Evolutionary conservation across 495 filamentous ascomycete genomes (phyloP).

Genomic region (Elasticomyces elasticus): DNA sequence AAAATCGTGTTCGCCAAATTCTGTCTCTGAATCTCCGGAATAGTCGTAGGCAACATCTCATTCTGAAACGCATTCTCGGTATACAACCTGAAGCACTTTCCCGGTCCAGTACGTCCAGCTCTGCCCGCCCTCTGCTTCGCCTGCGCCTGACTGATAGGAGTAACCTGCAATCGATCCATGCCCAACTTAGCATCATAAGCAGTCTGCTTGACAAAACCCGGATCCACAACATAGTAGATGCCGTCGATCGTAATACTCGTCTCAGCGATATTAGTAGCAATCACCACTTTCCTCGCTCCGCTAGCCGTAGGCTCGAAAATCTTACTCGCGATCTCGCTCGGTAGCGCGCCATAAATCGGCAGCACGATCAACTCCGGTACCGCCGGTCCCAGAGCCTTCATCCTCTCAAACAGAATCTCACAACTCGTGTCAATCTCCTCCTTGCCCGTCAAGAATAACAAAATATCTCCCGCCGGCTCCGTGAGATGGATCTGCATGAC

Average conservation of each 20-base stretch:
- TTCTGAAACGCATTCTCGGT: constrained; percentile 92
- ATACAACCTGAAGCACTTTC: constrained; percentile 33
- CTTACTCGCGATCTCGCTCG: constrained; percentile 83
- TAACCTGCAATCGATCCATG: constrained; percentile 93
- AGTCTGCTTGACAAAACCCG: constrained; percentile 96
- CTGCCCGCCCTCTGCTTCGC: constrained; percentile 90
- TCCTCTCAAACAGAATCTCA: constrained; percentile 86
- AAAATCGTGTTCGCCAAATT: constrained; percentile 92
- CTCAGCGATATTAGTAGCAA: constrained; percentile 97
- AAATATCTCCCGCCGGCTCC: constrained; percentile 82
- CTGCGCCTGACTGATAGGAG: constrained; percentile 91
- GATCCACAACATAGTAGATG: constrained; percentile 95
- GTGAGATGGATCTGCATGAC: constrained; percentile 97
- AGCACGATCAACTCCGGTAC: constrained; percentile 90
- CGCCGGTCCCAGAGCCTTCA: constrained; percentile 85
- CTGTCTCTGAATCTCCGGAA: constrained; percentile 94
- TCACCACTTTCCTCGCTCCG: constrained; percentile 86
- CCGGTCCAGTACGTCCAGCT: constrained; percentile 36
- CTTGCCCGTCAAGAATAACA: constrained; percentile 92
- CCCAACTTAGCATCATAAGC: constrained; percentile 94
- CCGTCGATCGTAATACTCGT: constrained; percentile 96
- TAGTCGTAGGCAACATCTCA: constrained; percentile 92
- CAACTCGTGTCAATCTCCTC: constrained; percentile 96
- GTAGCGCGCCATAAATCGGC: constrained; percentile 87
- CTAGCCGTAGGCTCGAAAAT: constrained; percentile 91